Base-by-base conservation (phyloP, 2,329 filamentous ascomycete species). In the Alternaria brassicicola region DNA sequence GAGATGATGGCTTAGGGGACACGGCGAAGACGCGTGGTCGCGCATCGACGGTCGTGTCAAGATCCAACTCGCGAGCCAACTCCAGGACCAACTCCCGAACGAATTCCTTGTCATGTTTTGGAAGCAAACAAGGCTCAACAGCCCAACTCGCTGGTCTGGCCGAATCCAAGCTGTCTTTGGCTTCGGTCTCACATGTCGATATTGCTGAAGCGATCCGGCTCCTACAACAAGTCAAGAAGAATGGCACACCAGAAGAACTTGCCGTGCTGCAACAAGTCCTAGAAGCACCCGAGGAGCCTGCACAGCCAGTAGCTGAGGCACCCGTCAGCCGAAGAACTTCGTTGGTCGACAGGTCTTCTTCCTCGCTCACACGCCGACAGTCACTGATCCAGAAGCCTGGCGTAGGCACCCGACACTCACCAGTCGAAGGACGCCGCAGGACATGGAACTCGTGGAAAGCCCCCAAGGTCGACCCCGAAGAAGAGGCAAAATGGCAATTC, bases 141-240 rank as follows among this genome's bases (percentile, higher is more conserved):
- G 59, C 65, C n/a, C 70, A 64, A 61, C 62, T 73, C 49, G 56
- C 55, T 30, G 68, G 66, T 45, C 50, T 69, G 23, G 45, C 66
- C 25, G 63, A 70, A 38, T 73, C 73, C 25, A 70, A 71, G 47
- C 42, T 71, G 23, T 78, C 77, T 4, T 60, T 75, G 25, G 64
- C 62, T 17, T 71, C 73, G 4, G 71, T 67, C 25, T 67, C 71
- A 38, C 67, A 73, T 17, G 73, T 81, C 36, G 81, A 83, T 57
- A 59, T 83, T 33, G 78, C 78, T 36, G 75, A 78, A 10, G 80
- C 81, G 6, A 79, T 83, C 36, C 71, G 71, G 26, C 70, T 83
- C 33, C 62, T 83, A 58, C 78, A 82, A 55, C 77, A 83, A 65
- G 72, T 83, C 56, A 80, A 79, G 67, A 82, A 79, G 67, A 81